Evolutionary conservation across 2,329 filamentous ascomycete species (phyloP).

Genomic region (Lachnellula suecica): DNA sequence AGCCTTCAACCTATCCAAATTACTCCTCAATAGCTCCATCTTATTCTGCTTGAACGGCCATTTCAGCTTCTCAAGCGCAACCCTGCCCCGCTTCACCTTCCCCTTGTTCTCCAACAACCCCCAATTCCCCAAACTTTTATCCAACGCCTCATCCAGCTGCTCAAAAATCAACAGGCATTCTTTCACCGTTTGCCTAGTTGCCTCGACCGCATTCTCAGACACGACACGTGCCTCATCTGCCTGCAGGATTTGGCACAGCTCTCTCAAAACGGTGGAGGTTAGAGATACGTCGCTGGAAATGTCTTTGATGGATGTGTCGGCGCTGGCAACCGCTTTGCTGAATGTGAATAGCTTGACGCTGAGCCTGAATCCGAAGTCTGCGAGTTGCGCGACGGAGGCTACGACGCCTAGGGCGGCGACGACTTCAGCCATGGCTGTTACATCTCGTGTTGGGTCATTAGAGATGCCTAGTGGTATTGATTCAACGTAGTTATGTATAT

Average conservation of each 20-base stretch:
- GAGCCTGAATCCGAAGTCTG: constrained; percentile 16
- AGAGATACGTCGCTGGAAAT: constrained; percentile 15
- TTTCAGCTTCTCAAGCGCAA: constrained; percentile 10
- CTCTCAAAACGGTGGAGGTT: constrained; percentile 13
- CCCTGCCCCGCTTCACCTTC: constrained; percentile 3
- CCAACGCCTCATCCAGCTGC: constrained; percentile 10
- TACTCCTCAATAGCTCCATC: constrained; percentile 14
- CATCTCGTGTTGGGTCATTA: too few relatives aligned
- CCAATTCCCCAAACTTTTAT: constrained; percentile 9
- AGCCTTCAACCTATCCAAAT: constrained; percentile 15
- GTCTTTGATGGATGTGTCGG: constrained; percentile 5
- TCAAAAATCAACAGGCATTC: constrained; percentile 14
- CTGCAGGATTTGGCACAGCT: constrained; percentile 12
- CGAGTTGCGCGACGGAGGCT: constrained; percentile 13
- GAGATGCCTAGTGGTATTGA: too few relatives aligned
- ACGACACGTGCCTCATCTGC: constrained; percentile 9
- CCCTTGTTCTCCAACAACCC: background rate
- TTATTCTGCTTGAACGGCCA: constrained; percentile 16
- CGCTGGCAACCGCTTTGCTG: constrained; percentile 7
- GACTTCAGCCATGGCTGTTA: constrained; percentile 12
- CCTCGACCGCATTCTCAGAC: constrained; percentile 7
- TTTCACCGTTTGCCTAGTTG: constrained; percentile 11
- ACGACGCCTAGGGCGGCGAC: constrained; percentile 10
- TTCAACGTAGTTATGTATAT: too few relatives aligned
- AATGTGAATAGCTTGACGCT: constrained; percentile 14